Evolutionary conservation across 1,139 yeast genomes (phyloP).

Genomic region (Taiozyma sp.): DNA sequence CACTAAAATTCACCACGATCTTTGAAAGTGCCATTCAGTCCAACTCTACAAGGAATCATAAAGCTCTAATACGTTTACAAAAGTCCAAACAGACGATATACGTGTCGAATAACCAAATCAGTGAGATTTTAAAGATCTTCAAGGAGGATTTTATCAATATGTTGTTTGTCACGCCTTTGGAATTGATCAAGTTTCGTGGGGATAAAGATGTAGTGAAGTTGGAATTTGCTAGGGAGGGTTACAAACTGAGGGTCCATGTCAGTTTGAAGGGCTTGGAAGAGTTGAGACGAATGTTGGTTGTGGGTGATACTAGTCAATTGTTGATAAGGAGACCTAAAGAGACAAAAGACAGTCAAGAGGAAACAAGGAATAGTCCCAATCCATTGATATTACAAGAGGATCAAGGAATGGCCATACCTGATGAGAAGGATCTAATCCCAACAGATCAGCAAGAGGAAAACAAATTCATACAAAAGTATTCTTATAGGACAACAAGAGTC

Average conservation of each 20-base stretch:
- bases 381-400: neutral
- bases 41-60: constrained; percentile 4
- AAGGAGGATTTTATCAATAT: constrained; percentile 1
- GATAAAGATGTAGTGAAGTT: constrained; percentile 3
- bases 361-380: too few species aligned
- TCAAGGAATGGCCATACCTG: constrained; percentile 1
- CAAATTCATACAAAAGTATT: constrained; percentile 5
- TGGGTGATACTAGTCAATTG: constrained; percentile 1
- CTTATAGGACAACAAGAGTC: constrained; percentile 1
- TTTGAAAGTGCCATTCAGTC: constrained; percentile 2
- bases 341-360: too few species aligned
- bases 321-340: constrained; percentile 5
- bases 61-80: constrained; percentile 1
- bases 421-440: neutral
- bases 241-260: constrained; percentile 1
- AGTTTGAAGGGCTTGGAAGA: constrained; percentile 2
- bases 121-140: constrained; percentile 2
- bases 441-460: neutral
- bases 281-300: constrained; percentile 1
- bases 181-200: neutral
- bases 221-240: constrained; percentile 1
- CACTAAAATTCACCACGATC: neutral
- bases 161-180: constrained; percentile 2
- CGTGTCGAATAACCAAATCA: constrained; percentile 6
- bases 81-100: constrained; percentile 2